Base-by-base conservation (phyloP, 805 yeast species). In the Wickerhamiella bombiphila region DNA sequence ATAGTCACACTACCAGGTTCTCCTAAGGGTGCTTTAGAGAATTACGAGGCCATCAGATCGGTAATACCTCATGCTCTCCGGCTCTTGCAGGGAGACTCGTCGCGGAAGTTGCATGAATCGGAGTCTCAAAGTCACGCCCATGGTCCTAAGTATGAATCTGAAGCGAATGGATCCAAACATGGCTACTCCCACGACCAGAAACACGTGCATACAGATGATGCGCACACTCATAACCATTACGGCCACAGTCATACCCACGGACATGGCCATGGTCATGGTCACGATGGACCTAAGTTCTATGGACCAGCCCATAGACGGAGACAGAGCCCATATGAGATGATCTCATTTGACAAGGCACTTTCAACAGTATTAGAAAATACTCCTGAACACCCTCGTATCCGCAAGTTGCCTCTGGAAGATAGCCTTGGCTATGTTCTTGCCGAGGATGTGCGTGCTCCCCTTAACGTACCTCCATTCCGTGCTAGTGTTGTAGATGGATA, bases 401-500 rank as follows among this genome's bases (percentile, higher is more conserved):
- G 46, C 8, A 48, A 58, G 32, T 42, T 48, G 15, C 52, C 63
- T 5, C 37, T 49, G 4, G 60, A 57, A 2, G 51, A 54, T 4
- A 37, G 63, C 2, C 47, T 57, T 1, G 70, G 72, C 2, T 53
- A 54, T 34, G 58, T 65, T 4, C 29, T 67, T 5, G 65, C 70
- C 4, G 64, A 65, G 39, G 68, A 66, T 39, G 42, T 69, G 2
- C 34, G 29, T 25, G 55, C 72, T 1, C 54, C 60, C 0, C 43
- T 55, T 1, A 53, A 59, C 37, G 69, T 68, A 9, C 75, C 75
- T 0, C 56, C 60, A 14, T 69, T 66, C 51, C 48, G 69, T n/a
- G 73, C 76, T 2, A 64, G 72, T 40, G 66, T 70, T 20, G 74
- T 70, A 3, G 76, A 70, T 45, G 76, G 76, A 0, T 70, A 70